Conservation (phyloP, 768 basidiomycete species). For the Galerina marginata region DNA sequence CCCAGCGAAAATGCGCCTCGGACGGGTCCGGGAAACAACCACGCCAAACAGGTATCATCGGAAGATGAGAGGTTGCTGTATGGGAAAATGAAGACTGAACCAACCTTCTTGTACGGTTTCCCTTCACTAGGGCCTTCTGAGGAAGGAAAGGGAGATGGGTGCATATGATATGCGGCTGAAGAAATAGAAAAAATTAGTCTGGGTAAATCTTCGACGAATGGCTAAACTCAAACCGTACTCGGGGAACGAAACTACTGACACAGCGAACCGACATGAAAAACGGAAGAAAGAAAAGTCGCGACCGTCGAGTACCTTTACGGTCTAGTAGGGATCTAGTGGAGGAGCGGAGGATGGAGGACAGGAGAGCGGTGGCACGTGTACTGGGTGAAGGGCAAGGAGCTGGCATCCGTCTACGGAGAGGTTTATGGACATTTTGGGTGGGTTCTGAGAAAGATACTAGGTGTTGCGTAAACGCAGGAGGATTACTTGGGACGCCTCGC, state of each 20-base stretch:
- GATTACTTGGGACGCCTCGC: too few relatives aligned
- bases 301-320: too few relatives aligned
- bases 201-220: neutral
- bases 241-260: conserved; percentile 47
- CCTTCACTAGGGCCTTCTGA: conserved; percentile 25
- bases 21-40: conserved; percentile 64
- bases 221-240: conserved; percentile 44
- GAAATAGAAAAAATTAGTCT: conserved; percentile 1
- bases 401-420: too few relatives aligned
- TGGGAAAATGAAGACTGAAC: conserved; percentile 42
- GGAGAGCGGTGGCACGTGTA: too few relatives aligned
- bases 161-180: conserved; percentile 46
- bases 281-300: too few relatives aligned
- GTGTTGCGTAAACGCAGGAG: too few relatives aligned
- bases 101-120: conserved; percentile 38
- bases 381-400: too few relatives aligned
- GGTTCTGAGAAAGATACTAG: too few relatives aligned
- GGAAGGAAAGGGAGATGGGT: conserved; percentile 30
- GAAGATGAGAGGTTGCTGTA: conserved; percentile 34
- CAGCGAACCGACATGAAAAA: conserved; percentile 40
- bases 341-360: too few relatives aligned
- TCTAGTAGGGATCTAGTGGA: too few relatives aligned
- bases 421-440: too few relatives aligned
- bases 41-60: conserved; percentile 49
- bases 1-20: conserved; percentile 59